These are phyloP conservation scores for Sporothrix brasiliensis DNA, from an alignment of 2,329 filamentous ascomycete genomes.

Conservation along the genomic window DNA sequence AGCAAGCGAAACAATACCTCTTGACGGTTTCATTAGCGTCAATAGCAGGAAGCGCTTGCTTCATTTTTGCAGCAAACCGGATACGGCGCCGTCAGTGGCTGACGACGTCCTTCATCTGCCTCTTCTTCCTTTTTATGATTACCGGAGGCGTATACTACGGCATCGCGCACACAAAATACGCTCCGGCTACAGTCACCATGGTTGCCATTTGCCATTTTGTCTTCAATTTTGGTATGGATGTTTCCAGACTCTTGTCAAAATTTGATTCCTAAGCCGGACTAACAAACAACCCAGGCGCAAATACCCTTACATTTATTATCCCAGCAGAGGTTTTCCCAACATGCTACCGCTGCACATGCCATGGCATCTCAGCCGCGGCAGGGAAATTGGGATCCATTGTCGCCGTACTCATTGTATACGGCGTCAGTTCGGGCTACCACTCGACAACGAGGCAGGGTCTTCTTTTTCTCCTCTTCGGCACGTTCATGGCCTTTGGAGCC, in stretches of 20 bases:
- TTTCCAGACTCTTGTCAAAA: no score
- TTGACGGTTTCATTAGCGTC: slow-evolving; percentile 57
- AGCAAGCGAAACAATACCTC: slow-evolving; percentile 57
- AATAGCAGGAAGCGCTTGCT: slow-evolving; percentile 54
- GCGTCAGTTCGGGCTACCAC: slow-evolving; percentile 52
- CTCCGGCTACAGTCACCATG: slow-evolving; percentile 53
- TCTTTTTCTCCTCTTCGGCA: slow-evolving; percentile 55
- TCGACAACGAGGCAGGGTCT: slow-evolving; percentile 51
- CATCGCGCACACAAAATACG: slow-evolving; percentile 48
- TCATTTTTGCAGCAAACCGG: slow-evolving; percentile 53
- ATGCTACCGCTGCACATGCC: slow-evolving; percentile 63
- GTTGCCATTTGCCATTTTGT: slow-evolving; percentile 58
- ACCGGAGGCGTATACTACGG: slow-evolving; percentile 56
- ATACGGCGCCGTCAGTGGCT: slow-evolving; percentile 55
- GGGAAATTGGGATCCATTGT: slow-evolving; percentile 62
- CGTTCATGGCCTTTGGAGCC: slow-evolving; percentile 54
- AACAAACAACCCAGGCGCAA: slow-evolving; percentile 49
- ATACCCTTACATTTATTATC: slow-evolving; percentile 65
- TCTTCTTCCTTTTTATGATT: slow-evolving; percentile 52
- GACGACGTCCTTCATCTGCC: slow-evolving; percentile 53
- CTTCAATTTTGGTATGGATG: slow-evolving; percentile 56
- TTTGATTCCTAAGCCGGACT: neutral
- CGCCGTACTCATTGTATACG: slow-evolving; percentile 55
- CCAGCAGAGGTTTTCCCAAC: slow-evolving; percentile 68
- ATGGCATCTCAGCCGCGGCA: slow-evolving; percentile 63